phyloP scores from a whole-genome alignment of 163 green algal species.

The Scenedesmus sp. region DNA sequence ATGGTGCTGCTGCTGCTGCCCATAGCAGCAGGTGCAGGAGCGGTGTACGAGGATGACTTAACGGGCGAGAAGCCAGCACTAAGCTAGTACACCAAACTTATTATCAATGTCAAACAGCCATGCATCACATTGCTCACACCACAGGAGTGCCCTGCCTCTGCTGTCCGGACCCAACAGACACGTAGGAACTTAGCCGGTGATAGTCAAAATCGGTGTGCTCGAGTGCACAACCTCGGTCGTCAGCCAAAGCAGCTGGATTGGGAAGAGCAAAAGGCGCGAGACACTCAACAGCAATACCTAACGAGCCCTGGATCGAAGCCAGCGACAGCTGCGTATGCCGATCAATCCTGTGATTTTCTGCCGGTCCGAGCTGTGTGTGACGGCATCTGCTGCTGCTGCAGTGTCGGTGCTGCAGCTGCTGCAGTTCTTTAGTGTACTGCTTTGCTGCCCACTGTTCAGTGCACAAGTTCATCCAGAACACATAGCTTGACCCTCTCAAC shows the following conservation, averaged over 20 bases:
- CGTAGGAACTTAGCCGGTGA: no score
- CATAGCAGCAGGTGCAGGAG: not conserved
- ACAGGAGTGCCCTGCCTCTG: not conserved
- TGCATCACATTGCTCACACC: not conserved
- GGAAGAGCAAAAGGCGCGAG: not conserved
- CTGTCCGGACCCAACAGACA: not conserved
- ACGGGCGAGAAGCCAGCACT: not conserved
- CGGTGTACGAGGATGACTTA: not conserved
- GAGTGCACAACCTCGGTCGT: not conserved
- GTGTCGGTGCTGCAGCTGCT: not conserved
- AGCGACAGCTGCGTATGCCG: not conserved
- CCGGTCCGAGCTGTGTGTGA: not conserved
- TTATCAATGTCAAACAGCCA: not conserved
- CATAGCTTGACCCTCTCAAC: not conserved
- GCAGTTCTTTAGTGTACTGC: not conserved
- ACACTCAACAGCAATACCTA: not conserved
- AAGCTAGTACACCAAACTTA: not conserved
- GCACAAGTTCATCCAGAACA: not conserved
- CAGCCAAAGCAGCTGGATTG: not conserved
- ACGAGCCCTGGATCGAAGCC: not conserved
- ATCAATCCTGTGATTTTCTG: not conserved
- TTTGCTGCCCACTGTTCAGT: not conserved
- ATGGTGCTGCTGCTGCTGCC: not conserved
- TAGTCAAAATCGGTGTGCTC: no score
- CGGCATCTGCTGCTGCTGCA: not conserved